Conservation (phyloP, 768 basidiomycete genomes). For the Kwoniella dejecticola region DNA sequence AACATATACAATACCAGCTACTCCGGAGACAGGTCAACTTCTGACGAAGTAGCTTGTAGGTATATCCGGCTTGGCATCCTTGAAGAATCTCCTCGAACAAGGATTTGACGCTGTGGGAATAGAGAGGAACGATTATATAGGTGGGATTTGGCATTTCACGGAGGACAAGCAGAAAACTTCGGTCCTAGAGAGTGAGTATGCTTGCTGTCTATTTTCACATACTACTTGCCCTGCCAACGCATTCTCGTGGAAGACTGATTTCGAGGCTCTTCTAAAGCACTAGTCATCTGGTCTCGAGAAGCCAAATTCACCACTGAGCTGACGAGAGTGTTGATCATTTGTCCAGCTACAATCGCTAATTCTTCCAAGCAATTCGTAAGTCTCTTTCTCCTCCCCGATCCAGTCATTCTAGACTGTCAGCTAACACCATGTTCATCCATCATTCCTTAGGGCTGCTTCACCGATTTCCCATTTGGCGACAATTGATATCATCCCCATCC, state of each 20-base stretch:
- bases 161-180: slow-evolving; percentile 3
- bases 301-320: no score
- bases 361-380: slow-evolving; percentile 20
- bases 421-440: background rate
- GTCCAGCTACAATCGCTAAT: slow-evolving; percentile 14
- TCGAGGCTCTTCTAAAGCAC: no score
- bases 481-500: background rate
- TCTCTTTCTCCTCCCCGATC: background rate
- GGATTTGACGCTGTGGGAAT: slow-evolving; percentile 20
- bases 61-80: slow-evolving; percentile 14
- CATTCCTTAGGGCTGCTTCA: background rate
- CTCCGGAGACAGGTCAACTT: no score
- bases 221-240: no score
- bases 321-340: background rate
- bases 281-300: no score
- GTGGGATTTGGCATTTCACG: slow-evolving; percentile 22
- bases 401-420: background rate
- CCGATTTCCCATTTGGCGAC: slow-evolving; percentile 19
- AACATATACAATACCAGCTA: no score
- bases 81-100: slow-evolving; percentile 22
- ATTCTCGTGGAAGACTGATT: no score
- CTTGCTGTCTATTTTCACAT: no score
- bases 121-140: slow-evolving; percentile 16
- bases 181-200: slow-evolving; percentile 20
- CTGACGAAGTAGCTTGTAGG: no score